A percentile compares a stretch with the other conserved stretches of the same genome.
Evolutionary conservation across 805 yeast species (phyloP).

Genomic region (Candida michaelii): DNA sequence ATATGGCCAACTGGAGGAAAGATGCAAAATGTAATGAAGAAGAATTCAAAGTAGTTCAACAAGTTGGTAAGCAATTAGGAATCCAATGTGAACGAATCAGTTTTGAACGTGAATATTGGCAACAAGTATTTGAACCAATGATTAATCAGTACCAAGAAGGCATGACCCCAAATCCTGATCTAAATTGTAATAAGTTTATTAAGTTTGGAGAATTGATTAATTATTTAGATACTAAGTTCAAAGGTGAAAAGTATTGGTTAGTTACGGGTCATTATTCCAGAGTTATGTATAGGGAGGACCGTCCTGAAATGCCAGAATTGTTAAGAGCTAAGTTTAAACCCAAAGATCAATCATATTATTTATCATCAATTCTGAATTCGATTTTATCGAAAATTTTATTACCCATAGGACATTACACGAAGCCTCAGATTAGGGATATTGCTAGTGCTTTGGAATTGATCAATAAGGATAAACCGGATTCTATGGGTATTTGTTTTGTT

Average conservation of each 20-base stretch:
- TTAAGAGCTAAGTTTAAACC: constrained; percentile 54
- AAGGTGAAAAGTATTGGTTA: constrained; percentile 63
- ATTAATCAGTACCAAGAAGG: constrained; percentile 68
- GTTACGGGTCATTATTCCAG: constrained; percentile 87
- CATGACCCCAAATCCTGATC: constrained; percentile 91
- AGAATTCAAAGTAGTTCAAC: constrained; percentile 84
- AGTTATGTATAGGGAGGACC: constrained; percentile 34
- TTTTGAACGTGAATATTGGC: constrained; percentile 92
- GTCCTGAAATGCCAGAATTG: constrained; percentile 42
- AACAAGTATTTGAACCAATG: constrained; percentile 91
- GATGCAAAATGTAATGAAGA: constrained; percentile 71
- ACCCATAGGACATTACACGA: constrained; percentile 79
- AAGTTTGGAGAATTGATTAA: constrained; percentile 81
- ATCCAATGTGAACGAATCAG: constrained; percentile 76
- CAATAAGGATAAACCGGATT: constrained; percentile 81
- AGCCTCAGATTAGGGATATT: constrained; percentile 69
- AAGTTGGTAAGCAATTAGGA: constrained; percentile 56
- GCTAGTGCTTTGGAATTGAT: constrained; percentile 57
- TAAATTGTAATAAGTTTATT: constrained; percentile 78
- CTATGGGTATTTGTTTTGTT: constrained; percentile 94
- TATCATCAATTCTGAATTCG: constrained; percentile 60
- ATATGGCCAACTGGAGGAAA: constrained; percentile 91
- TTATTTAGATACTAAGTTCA: constrained; percentile 43
- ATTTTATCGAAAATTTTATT: constrained; percentile 55
- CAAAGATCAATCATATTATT: constrained; percentile 91